phyloP scores from a whole-genome alignment of 2,329 filamentous ascomycete genomes.

The Nakataea oryzae region DNA sequence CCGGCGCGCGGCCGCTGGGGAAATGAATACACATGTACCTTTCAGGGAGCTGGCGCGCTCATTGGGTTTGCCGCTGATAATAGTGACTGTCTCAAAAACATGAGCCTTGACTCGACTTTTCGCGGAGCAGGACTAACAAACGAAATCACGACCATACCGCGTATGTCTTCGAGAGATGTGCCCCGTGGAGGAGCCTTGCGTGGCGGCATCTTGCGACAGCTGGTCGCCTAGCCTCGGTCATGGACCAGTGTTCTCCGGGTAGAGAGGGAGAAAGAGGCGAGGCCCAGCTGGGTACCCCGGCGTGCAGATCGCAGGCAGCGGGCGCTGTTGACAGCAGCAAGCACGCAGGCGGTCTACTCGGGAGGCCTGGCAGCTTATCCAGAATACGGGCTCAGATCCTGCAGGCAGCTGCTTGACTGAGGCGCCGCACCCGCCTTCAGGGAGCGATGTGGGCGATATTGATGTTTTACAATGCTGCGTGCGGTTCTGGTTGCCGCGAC shows the following conservation, averaged over 20 bases:
- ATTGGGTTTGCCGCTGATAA: slow-evolving; percentile 8
- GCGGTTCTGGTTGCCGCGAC: not conserved
- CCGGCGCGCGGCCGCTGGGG: not conserved
- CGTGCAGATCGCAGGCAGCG: not conserved
- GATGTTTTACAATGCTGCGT: not conserved
- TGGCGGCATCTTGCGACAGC: slow-evolving; percentile 1
- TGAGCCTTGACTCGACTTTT: not conserved
- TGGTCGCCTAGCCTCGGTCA: too few species aligned
- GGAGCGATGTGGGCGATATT: not conserved
- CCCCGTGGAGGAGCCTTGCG: not conserved
- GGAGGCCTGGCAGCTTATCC: not conserved
- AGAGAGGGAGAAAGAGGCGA: not conserved
- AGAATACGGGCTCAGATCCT: not conserved
- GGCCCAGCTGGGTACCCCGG: too few species aligned
- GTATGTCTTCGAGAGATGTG: not conserved
- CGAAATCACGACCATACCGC: not conserved
- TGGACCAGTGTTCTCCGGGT: not conserved
- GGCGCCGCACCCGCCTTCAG: not conserved
- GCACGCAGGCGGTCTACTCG: not conserved
- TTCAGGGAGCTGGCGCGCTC: slow-evolving; percentile 11
- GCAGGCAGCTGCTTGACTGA: not conserved
- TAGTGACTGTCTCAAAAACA: slow-evolving; percentile 6
- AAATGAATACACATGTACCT: slow-evolving; percentile 5
- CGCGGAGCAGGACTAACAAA: not conserved
- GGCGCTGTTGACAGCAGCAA: not conserved